Evolutionary conservation across 441 rosid species (phyloP), one percentile per base, ranked within the genome.

Genomic region (Viola pubescens): DNA sequence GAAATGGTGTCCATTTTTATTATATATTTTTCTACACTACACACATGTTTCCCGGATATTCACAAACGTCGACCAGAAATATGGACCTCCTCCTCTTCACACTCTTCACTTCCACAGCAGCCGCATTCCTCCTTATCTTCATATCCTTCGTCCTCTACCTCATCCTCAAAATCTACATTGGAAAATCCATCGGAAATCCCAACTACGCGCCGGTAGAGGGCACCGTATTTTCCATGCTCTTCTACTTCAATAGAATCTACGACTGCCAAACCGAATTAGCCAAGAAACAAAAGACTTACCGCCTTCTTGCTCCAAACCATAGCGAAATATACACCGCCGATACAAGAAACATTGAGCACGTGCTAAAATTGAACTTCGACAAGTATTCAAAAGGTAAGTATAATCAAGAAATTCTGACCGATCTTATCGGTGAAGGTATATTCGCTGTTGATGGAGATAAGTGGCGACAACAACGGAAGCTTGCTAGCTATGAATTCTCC

Each of bases 381-480:
- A 67, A 53, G 12, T 84, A 82, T 55, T 52, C 71, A 0, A 91
- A 83, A 61, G 96, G 96, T 10, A 44, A 34, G 11, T 12, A 14
- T 38, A 62, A 75, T 59, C 66, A 56, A 11, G 75, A 65, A 41
- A 63, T 81, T 0, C 0, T 62, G 2, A 50, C 13, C 0, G 88
- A 88, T 44, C 76, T 91, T 55, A 59, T 88, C 2, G 97, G 97
- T 37, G 73, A 80, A 45, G 96, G 97, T 41, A 86, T 90, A 2
- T 91, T 86, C 16, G 65, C 67, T 6, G 90, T 73, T 40, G 90
- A 91, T 60, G 96, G 96, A 4, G 86, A 83, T 3, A 81, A 82
- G 63, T 88, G 96, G 97, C 74, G 65, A 71, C 86, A 88, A 42
- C 94, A 88, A 74, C 75, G 96, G 71, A 91, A 91, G 81, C 80